Evolutionary conservation across 1,139 yeast genomes (phyloP), one percentile per base, ranked within the genome.

Genomic region (Zygosaccharomyces sapae): DNA sequence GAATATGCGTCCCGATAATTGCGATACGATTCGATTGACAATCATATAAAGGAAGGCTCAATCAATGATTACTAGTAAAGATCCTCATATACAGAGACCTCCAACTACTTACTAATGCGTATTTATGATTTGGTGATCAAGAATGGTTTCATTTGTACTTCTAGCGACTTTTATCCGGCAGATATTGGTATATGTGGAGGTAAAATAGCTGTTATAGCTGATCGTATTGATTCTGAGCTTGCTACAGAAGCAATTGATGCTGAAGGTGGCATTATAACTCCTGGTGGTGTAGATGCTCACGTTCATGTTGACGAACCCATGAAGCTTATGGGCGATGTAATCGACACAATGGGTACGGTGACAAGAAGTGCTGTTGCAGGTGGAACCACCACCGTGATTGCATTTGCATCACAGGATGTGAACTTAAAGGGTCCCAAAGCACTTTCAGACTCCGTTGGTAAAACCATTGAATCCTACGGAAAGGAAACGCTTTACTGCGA

Each of bases 291-390:
- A 34, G 79, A 74, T 54, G 67, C 75, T 0, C 78, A 74, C 55
- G 84, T 80, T 35, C 86, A 80, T 54, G 66, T 80, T 45, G 78
- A 79, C 55, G 83, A 79, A 55, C 74, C 80, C 7, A 37, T 50
- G 46, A 50, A 52, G 38, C 47, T 52, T 18, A 46, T 52, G n/a
- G 55, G 55, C 3, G 51, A 49, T n/a, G 78, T 74, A 54, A 77
- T 80, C 70, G 84, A 80, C 59, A 79, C 79, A 4, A 78, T 79
- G 58, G 80, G 74, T 41, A 72, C 81, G 3, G 86, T 83, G 0
- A 76, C 86, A 3, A 71, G 73, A 56, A 76, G 82, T 16, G 84
- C 85, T 0, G 77, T 82, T 13, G 73, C 80, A 6, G 79, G 79
- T 34, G 79, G 79, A 10, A 74, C 76, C 2, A 74, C 78, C 4